Evolutionary conservation across 192 early-diverging fungal genomes (phyloP).

Genomic region (Mortierella hygrophila): DNA sequence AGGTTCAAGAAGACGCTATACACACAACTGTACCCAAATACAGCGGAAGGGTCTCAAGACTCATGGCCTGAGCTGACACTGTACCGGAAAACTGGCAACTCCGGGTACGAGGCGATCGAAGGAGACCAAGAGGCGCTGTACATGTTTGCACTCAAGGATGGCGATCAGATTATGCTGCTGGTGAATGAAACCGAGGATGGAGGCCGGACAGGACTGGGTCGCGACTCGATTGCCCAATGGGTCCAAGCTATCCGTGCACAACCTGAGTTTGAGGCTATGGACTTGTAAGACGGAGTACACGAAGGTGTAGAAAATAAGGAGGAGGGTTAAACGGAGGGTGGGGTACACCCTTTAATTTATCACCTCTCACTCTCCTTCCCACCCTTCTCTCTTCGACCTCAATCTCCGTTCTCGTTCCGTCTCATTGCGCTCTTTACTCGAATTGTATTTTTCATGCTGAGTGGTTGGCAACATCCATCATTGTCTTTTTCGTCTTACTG

Average conservation of each 20-base stretch:
- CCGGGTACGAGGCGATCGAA: slow-evolving; percentile 34
- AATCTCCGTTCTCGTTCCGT: not conserved
- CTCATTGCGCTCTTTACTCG: not conserved
- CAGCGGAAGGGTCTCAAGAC: slow-evolving; percentile 33
- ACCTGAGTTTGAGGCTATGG: slow-evolving; percentile 37
- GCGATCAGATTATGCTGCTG: slow-evolving; percentile 36
- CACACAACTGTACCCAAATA: slow-evolving; percentile 24
- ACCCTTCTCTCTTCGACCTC: not conserved
- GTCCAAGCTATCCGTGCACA: slow-evolving; percentile 46
- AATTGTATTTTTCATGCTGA: not conserved
- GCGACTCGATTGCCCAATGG: slow-evolving; percentile 44
- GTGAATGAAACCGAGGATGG: slow-evolving; percentile 25
- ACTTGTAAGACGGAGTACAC: not conserved
- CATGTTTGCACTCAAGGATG: slow-evolving; percentile 54
- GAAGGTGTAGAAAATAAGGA: not conserved
- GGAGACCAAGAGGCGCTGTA: slow-evolving; percentile 53
- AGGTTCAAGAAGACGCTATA: slow-evolving; percentile 49
- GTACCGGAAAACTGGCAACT: slow-evolving; percentile 16
- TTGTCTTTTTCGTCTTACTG: not conserved
- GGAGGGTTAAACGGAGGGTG: not conserved
- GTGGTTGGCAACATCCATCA: not conserved
- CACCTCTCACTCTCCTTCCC: not conserved
- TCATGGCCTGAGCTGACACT: slow-evolving; percentile 36
- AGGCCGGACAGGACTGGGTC: not conserved
- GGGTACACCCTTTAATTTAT: not conserved